Conservation (phyloP, 2,329 filamentous ascomycete genomes). For the Cadophora sp. region DNA sequence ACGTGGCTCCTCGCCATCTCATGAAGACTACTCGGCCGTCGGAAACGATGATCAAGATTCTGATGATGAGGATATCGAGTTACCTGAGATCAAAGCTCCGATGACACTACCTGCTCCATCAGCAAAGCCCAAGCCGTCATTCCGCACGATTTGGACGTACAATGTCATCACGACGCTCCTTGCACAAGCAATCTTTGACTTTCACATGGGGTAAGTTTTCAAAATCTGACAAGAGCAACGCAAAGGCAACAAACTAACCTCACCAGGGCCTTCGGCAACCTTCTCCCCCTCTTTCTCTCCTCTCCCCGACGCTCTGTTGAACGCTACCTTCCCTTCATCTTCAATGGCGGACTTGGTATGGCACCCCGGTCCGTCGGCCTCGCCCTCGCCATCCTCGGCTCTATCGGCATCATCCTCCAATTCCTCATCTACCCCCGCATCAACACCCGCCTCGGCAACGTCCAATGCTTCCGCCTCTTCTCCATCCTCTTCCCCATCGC, state of each 20-base stretch:
- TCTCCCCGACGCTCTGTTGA: background rate
- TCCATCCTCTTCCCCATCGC: conserved; percentile 15
- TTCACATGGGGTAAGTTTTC: conserved; percentile 14
- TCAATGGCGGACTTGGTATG: conserved; percentile 18
- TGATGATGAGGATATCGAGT: conserved; percentile 12
- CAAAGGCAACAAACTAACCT: background rate
- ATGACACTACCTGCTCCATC: background rate
- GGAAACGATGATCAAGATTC: conserved; percentile 12
- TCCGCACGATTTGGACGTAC: conserved; percentile 13
- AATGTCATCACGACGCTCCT: conserved; percentile 10
- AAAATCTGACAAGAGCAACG: background rate
- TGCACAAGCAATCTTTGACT: conserved; percentile 14
- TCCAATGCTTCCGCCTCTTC: conserved; percentile 15
- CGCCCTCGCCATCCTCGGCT: conserved; percentile 15
- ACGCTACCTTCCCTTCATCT: conserved; percentile 14
- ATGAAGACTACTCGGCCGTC: conserved; percentile 5
- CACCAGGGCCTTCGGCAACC: conserved; percentile 13
- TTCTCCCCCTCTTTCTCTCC: conserved; percentile 12
- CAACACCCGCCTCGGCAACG: conserved; percentile 16
- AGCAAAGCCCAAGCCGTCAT: background rate
- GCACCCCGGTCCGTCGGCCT: conserved; percentile 10
- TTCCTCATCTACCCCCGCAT: conserved; percentile 16
- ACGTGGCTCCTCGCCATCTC: background rate
- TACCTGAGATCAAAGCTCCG: conserved; percentile 7
- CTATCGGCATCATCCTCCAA: conserved; percentile 11